These are phyloP conservation scores for Fusarium pseudoanthophilum DNA, from an alignment of 2,329 filamentous ascomycete genomes.

Conservation along the genomic window DNA sequence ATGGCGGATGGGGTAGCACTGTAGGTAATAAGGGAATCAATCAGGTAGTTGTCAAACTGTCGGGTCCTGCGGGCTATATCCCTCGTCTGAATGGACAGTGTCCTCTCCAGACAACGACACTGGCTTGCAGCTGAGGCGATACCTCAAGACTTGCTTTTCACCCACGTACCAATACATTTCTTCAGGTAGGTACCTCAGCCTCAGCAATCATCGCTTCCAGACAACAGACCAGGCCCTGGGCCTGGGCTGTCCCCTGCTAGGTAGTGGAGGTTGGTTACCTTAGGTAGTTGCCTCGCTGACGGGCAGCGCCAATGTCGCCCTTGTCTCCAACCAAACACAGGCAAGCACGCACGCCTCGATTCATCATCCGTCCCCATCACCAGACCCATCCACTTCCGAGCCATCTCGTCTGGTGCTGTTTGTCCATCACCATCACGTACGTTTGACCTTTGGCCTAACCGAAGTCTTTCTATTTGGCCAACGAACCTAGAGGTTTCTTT, in stretches of 20 bases:
- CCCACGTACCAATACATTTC: no score
- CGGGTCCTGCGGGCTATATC: neutral
- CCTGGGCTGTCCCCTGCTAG: neutral
- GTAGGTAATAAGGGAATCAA: neutral
- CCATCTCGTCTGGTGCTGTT: conserved; percentile 19
- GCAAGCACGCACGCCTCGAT: neutral
- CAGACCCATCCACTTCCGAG: conserved; percentile 27
- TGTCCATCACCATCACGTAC: conserved; percentile 8
- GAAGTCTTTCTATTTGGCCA: conserved; percentile 13
- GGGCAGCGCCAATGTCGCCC: conserved; percentile 8
- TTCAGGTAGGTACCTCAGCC: neutral
- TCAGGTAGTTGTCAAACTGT: neutral
- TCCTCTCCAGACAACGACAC: neutral
- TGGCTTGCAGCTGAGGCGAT: neutral
- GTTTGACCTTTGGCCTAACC: conserved; percentile 29
- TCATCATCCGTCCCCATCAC: conserved; percentile 32
- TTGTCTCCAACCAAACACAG: conserved; percentile 24
- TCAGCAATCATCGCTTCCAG: neutral
- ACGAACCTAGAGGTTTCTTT: conserved; percentile 27
- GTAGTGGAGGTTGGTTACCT: neutral
- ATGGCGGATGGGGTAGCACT: neutral
- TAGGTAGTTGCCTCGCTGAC: conserved; percentile 34
- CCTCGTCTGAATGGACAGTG: neutral
- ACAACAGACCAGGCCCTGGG: neutral
- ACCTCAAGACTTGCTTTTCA: neutral